These are phyloP conservation scores for Diaporthe sp. DNA, from an alignment of 2,329 filamentous ascomycete genomes.

Conservation along the genomic window DNA sequence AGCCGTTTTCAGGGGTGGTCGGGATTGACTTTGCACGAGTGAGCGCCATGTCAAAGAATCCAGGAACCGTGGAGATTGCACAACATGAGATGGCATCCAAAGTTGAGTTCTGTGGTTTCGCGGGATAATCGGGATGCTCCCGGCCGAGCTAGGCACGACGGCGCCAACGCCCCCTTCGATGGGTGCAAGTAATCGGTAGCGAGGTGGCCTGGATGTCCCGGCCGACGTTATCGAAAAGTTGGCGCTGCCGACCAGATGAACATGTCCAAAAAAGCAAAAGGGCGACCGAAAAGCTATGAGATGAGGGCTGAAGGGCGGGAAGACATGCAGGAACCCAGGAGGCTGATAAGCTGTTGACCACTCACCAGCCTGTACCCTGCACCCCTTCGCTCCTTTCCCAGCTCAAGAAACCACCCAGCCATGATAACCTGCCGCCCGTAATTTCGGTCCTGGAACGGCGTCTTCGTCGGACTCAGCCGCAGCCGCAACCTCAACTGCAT, in stretches of 20 bases:
- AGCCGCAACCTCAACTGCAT: constrained; percentile 2
- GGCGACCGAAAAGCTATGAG: background rate
- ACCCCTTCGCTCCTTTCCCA: constrained; percentile 1
- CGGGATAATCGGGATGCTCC: background rate
- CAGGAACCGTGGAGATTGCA: constrained; percentile 5
- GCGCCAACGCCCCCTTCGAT: background rate
- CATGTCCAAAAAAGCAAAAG: background rate
- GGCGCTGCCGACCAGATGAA: background rate
- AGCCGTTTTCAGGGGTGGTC: background rate
- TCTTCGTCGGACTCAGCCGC: background rate
- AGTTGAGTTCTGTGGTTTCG: background rate
- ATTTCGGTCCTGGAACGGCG: background rate
- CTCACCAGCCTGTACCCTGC: background rate
- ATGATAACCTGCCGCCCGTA: background rate
- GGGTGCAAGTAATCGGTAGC: constrained; percentile 4
- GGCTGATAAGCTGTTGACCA: constrained; percentile 17
- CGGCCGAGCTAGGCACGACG: background rate
- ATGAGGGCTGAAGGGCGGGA: background rate
- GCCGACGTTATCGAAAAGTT: constrained; percentile 1
- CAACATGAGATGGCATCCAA: background rate
- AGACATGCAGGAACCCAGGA: constrained; percentile 12
- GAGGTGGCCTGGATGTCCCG: constrained; percentile 3
- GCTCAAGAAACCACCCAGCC: background rate
- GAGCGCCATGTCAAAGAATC: background rate
- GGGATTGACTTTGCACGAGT: background rate